Evolutionary conservation across 257 asterid genomes (phyloP).

Genomic region (Coffea canephora): DNA sequence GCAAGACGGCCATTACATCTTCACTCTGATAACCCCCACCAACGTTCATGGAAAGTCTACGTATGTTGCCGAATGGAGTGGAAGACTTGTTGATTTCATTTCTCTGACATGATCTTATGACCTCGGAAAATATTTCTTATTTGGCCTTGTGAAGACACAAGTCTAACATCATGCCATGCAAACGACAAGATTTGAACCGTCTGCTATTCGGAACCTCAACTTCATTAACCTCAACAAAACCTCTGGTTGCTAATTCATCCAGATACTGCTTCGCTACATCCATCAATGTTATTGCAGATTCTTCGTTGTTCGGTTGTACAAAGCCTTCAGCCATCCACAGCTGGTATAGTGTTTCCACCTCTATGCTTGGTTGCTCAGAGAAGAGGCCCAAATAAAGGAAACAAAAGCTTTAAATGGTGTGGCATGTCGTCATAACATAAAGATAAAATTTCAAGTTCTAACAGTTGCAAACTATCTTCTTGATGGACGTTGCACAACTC

Average conservation of each 20-base stretch:
- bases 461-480: too few species aligned
- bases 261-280: slow-evolving; percentile 2
- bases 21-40: neutral
- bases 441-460: neutral
- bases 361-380: neutral
- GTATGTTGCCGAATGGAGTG: neutral
- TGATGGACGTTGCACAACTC: neutral
- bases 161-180: neutral
- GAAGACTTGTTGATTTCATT: neutral
- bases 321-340: slow-evolving; percentile 14
- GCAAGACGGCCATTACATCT: too few species aligned
- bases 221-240: slow-evolving; percentile 5
- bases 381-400: neutral
- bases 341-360: neutral
- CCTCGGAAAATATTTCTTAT: neutral
- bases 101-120: neutral
- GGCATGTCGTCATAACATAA: neutral
- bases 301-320: neutral
- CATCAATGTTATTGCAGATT: neutral
- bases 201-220: neutral
- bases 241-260: neutral
- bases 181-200: neutral
- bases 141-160: neutral
- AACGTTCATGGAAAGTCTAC: slow-evolving; percentile 2
- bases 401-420: neutral